These are phyloP conservation scores for Hypomyces perniciosus DNA, from an alignment of 2,329 filamentous ascomycete species.

Conservation along the genomic window DNA sequence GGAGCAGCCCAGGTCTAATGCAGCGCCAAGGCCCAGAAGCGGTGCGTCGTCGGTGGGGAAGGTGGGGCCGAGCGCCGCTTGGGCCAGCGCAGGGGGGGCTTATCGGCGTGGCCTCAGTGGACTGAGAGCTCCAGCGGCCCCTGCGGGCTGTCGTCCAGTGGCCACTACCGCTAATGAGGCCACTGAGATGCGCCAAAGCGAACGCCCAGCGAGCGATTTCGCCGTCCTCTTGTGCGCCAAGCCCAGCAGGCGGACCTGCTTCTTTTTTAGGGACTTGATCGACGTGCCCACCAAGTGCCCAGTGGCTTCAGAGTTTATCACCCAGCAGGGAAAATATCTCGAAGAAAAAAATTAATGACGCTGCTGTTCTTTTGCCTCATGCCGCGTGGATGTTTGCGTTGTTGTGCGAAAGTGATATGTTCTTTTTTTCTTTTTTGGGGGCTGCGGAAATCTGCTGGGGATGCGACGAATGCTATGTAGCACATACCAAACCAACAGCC, in stretches of 20 bases:
- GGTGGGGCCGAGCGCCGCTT: constrained; percentile 7
- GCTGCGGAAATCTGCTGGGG: too few relatives aligned
- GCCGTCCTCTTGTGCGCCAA: background rate
- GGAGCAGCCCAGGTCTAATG: background rate
- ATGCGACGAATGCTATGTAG: too few relatives aligned
- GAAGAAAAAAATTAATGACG: background rate
- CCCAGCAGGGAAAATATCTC: background rate
- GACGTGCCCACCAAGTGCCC: background rate
- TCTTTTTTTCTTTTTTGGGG: too few relatives aligned
- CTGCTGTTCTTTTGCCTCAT: background rate
- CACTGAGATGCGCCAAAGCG: background rate
- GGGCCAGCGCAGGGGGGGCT: constrained; percentile 7
- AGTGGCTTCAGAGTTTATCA: background rate
- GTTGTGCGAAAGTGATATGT: too few relatives aligned
- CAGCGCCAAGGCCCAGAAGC: constrained; percentile 1
- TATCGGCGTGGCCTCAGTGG: constrained; percentile 4
- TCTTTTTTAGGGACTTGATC: background rate
- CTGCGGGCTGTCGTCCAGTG: too few relatives aligned
- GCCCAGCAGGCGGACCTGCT: background rate
- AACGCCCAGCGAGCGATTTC: too few relatives aligned
- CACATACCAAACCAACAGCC: too few relatives aligned
- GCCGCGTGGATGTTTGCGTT: background rate
- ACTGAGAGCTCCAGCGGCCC: background rate
- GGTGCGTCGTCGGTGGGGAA: constrained; percentile 3
- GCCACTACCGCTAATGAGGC: background rate